These are phyloP conservation scores for Beta corolliflora DNA, from an alignment of 179 eudicot species.

Conservation along the genomic window DNA sequence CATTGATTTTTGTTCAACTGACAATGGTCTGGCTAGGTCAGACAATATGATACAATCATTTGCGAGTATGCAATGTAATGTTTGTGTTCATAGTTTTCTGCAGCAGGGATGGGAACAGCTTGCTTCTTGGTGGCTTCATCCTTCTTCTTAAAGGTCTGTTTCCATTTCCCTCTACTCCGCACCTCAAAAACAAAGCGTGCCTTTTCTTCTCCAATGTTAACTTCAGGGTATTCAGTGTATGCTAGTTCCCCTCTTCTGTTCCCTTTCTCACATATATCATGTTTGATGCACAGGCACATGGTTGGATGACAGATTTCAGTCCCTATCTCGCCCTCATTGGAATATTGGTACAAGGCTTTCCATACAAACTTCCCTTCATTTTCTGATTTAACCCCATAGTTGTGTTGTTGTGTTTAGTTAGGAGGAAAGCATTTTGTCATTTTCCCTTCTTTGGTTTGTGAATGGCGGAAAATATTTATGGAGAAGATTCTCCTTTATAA, in stretches of 20 bases:
- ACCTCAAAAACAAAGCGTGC: too few species aligned
- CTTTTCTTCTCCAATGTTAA: not conserved
- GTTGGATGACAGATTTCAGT: slow-evolving; percentile 23
- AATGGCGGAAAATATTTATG: too few species aligned
- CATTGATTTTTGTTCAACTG: too few species aligned
- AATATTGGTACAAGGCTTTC: slow-evolving; percentile 28
- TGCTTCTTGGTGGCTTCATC: slow-evolving; percentile 36
- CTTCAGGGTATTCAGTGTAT: not conserved
- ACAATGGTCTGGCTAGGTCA: too few species aligned
- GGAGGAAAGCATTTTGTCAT: too few species aligned
- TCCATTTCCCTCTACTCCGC: not conserved
- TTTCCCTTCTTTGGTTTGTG: too few species aligned
- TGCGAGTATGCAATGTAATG: not conserved
- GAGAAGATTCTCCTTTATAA: too few species aligned
- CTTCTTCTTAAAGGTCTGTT: slow-evolving; percentile 31
- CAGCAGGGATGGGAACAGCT: slow-evolving; percentile 26
- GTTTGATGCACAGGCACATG: slow-evolving; percentile 28
- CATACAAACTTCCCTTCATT: not conserved
- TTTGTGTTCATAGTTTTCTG: slow-evolving; percentile 31
- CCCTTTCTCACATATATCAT: not conserved
- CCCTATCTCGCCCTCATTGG: slow-evolving; percentile 37
- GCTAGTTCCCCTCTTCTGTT: too few species aligned
- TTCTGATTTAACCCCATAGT: too few species aligned
- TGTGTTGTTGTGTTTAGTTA: too few species aligned
- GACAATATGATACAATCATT: too few species aligned